Base-by-base conservation (phyloP, 2,329 filamentous ascomycete species). In the Paracoccidioides lutzii region DNA sequence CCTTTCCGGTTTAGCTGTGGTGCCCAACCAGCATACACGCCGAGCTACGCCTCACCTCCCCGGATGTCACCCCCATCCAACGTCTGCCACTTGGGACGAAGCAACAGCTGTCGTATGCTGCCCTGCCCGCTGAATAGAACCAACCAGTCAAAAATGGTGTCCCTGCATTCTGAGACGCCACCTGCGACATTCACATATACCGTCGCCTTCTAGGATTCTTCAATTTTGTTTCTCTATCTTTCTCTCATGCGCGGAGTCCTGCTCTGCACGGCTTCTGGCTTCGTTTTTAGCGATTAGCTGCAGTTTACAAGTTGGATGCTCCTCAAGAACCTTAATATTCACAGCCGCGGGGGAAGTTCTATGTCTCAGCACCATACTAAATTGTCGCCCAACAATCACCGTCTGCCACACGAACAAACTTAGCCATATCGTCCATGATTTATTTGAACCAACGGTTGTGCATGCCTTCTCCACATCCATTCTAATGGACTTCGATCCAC, bases 341-440 rank as follows among this genome's bases (percentile, higher is more conserved):
- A 8, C 5, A 41, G 48, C 28, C 30, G 4, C 35, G 9, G 48
- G 15, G 15, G 48, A 7, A 22, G 15, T 12, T 51, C 5, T 28
- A n/a, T 51, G 15, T 41, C 33, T 53, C 52, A 53, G 52, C 41
- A 53, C 41, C 52, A 9, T 15, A 14, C 52, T 14, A 53, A 43
- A 30, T 55, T 52, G 38, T 14, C 46, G 54, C 54, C 54, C 54
- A 55, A 55, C 54, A 55, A 55, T 40, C 38, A 50, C 40, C n/a
- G 15, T 28, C 46, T 55, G 54, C 54, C 54, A 55, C 54, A 55
- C 22, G 22, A 22, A 40, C 54, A 55, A 52, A 52, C 38, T 42
- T 48, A 22, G 10, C 22, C 5, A 5, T 22, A 8, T n/a, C 35
- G 10, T 15, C 43, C 33, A 41, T 41, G 49, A 49, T 37, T 30